A percentile compares a stretch with the other conserved stretches of the same genome.
Evolutionary conservation across 2,329 filamentous ascomycete genomes (phyloP).

Genomic region (Paecilomyces dactylethromorphus): DNA sequence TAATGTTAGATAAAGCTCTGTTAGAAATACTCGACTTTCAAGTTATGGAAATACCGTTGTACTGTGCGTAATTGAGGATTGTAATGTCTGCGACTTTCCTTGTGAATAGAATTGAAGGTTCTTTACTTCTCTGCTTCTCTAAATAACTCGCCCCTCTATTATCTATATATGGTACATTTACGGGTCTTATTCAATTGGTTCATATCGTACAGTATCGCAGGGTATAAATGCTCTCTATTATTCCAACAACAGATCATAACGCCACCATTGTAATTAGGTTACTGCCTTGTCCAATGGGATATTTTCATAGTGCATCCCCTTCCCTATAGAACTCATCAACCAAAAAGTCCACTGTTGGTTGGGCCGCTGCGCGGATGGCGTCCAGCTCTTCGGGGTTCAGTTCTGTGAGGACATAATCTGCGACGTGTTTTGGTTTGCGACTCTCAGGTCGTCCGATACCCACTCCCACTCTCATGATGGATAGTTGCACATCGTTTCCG

Average conservation of each 20-base stretch:
- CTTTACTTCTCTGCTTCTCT: neutral
- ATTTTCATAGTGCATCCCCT: conserved; percentile 28
- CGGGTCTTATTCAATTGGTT: neutral
- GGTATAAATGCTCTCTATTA: neutral
- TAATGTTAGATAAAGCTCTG: too few species aligned
- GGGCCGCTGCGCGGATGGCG: conserved; percentile 43
- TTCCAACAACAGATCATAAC: neutral
- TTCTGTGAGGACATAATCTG: conserved; percentile 68
- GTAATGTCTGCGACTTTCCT: neutral
- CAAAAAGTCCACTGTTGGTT: conserved; percentile 47
- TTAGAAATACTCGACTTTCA: too few species aligned
- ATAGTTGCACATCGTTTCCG: conserved; percentile 22
- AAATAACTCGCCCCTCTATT: neutral
- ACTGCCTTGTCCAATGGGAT: neutral
- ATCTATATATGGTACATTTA: neutral
- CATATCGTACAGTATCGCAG: neutral
- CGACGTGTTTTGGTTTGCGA: conserved; percentile 61
- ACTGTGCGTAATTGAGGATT: neutral
- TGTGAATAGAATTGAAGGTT: neutral
- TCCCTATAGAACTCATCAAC: conserved; percentile 40
- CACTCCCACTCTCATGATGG: conserved; percentile 60
- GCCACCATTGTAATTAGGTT: neutral
- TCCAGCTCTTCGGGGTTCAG: conserved; percentile 51
- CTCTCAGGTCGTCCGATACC: conserved; percentile 79
- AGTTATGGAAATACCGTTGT: neutral